Evolutionary conservation across 345 rosid species (phyloP).

Genomic region (Eucalyptus polybractea): DNA sequence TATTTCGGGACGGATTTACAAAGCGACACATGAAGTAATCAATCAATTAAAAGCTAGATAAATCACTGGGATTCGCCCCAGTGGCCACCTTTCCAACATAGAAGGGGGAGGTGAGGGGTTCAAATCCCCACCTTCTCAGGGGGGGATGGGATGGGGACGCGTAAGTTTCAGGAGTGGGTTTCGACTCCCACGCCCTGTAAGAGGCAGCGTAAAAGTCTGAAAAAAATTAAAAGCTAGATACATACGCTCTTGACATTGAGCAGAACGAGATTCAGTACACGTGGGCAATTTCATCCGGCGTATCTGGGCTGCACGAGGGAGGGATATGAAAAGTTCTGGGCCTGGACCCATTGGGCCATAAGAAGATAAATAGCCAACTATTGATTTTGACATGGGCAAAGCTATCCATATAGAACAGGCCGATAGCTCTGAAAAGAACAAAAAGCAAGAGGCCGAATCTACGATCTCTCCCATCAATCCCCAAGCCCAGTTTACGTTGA

Average conservation of each 20-base stretch:
- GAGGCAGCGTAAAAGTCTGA: too few relatives aligned
- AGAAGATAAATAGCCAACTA: not conserved
- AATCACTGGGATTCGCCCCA: too few relatives aligned
- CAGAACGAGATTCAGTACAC: not conserved
- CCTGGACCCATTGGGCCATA: not conserved
- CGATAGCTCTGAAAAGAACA: not conserved
- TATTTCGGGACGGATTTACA: not conserved
- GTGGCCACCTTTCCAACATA: too few relatives aligned
- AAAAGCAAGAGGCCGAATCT: not conserved
- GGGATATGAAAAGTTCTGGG: not conserved
- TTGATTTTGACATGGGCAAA: not conserved
- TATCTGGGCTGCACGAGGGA: not conserved
- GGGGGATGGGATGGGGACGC: too few relatives aligned
- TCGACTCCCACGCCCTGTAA: too few relatives aligned
- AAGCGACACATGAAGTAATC: not conserved
- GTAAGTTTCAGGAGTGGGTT: too few relatives aligned
- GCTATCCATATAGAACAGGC: not conserved
- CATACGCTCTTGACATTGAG: not conserved
- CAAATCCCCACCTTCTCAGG: too few relatives aligned
- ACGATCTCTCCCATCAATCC: not conserved
- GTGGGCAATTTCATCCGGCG: not conserved
- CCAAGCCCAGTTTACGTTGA: not conserved
- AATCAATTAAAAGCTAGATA: not conserved
- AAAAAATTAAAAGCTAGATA: not conserved
- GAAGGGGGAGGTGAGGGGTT: too few relatives aligned